A percentile compares a stretch with the other conserved stretches of the same genome.
phyloP scores from a whole-genome alignment of 352 stramenopile species.

The Phytopythium montanum region DNA sequence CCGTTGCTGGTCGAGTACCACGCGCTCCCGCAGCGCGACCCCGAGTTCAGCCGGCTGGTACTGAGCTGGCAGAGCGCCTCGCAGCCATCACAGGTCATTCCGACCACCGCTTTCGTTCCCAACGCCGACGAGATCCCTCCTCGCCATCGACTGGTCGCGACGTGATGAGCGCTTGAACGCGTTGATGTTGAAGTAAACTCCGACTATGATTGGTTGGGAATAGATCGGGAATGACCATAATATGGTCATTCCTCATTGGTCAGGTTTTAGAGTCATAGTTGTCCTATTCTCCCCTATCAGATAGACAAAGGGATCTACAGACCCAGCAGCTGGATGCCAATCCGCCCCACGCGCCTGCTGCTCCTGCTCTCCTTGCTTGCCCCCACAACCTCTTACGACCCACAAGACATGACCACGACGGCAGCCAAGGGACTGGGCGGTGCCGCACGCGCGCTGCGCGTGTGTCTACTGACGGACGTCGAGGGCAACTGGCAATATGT shows the following conservation, averaged over 20 bases:
- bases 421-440: not conserved
- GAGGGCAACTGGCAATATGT: conserved; percentile 84
- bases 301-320: no score
- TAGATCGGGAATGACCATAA: not conserved
- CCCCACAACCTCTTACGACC: not conserved
- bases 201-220: not conserved
- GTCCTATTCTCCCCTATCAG: not conserved
- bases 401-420: not conserved
- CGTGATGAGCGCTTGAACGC: not conserved
- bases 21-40: conserved; percentile 2
- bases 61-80: conserved; percentile 27
- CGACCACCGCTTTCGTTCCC: conserved; percentile 18
- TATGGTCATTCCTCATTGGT: not conserved
- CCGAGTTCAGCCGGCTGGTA: conserved; percentile 10
- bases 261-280: not conserved
- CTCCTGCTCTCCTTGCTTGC: not conserved
- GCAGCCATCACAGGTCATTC: conserved; percentile 21
- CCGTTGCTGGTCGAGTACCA: conserved; percentile 47
- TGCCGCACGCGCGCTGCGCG: conserved; percentile 20
- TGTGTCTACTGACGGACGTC: conserved; percentile 76
- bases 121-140: conserved; percentile 24
- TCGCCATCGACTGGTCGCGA: conserved; percentile 12
- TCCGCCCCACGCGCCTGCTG: not conserved
- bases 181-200: not conserved
- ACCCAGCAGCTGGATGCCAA: not conserved